These are phyloP conservation scores for Aspergillus texensis DNA, from an alignment of 2,329 filamentous ascomycete species.

Conservation along the genomic window DNA sequence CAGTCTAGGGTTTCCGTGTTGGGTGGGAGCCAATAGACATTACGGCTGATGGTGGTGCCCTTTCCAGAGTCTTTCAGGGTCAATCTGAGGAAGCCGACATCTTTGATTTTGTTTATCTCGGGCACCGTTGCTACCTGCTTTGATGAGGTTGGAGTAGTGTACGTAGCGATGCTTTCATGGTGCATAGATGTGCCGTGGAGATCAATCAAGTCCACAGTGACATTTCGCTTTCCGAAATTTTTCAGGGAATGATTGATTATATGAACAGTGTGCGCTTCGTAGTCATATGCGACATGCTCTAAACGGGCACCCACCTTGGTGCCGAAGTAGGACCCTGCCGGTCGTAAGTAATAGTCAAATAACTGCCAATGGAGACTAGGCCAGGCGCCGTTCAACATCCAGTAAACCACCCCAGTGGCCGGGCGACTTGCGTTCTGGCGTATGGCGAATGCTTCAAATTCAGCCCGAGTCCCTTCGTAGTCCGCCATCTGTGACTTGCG, in stretches of 20 bases:
- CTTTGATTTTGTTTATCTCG: conserved; percentile 36
- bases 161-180: conserved; percentile 30
- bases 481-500: conserved; percentile 64
- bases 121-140: conserved; percentile 39
- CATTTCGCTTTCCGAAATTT: conserved; percentile 40
- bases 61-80: conserved; percentile 41
- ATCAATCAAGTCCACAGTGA: conserved; percentile 56
- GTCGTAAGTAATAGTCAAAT: conserved; percentile 65
- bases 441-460: conserved; percentile 61
- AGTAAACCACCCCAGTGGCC: conserved; percentile 65
- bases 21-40: conserved; percentile 62
- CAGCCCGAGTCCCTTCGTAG: conserved; percentile 63
- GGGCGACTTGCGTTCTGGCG: conserved; percentile 55
- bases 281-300: conserved; percentile 62
- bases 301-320: conserved; percentile 54
- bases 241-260: conserved; percentile 58
- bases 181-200: conserved; percentile 49
- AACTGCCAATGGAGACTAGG: conserved; percentile 67
- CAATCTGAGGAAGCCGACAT: conserved; percentile 56
- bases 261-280: conserved; percentile 49
- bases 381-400: conserved; percentile 70
- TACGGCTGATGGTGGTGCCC: conserved; percentile 51
- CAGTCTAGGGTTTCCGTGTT: conserved; percentile 57
- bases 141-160: conserved; percentile 52
- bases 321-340: conserved; percentile 62